Evolutionary conservation across 2,329 filamentous ascomycete species (phyloP), one percentile per base, ranked within the genome.

Genomic region (Pseudonectria foliicola): DNA sequence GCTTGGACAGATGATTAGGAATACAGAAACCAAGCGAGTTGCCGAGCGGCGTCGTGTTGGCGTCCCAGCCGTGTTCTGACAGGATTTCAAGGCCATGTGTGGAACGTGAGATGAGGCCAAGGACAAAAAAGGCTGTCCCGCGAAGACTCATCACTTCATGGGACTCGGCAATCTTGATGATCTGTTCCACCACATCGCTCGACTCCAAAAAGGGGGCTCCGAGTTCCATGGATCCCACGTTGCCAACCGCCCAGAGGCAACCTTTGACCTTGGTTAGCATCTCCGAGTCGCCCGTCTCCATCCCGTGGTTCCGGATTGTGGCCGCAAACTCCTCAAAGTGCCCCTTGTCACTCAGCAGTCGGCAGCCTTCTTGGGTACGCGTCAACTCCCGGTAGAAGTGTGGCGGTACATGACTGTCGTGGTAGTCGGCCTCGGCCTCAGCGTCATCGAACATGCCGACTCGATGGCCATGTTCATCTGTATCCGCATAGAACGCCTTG

Each of bases 301-400:
- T 82, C 25, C 82, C 85, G 49, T 88, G 82, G 43, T 96, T 88
- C 31, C 82, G 80, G 46, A 98, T 95, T 1, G 86, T 95, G 29
- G 77, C 72, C 1, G 81, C 84, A 53, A 98, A 98, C 52, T 96
- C 90, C 43, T 88, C 82, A 62, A 98, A 98, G 54, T 98, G 92
- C 0, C 92, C 92, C 51, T 95, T 98, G 46, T 94, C 83, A 48
- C 84, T 80, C 6, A 98, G 71, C 1, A 98, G 69, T 54, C 82
- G 84, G 62, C 92, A 98, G 1, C 92, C 92, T 62, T 98, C 92
- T 36, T 82, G 75, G 0, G 92, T 98, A 11, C 92, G 80, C 0
- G 92, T 94, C 34, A 98, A 72, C 58, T 98, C 92, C 38, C 90
- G 79, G 56, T 98, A 98, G 60, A 98, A 98, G 60, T 98, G 92